These are phyloP conservation scores for Mucor circinelloides DNA, from an alignment of 371 early-diverging fungal genomes.

Conservation along the genomic window DNA sequence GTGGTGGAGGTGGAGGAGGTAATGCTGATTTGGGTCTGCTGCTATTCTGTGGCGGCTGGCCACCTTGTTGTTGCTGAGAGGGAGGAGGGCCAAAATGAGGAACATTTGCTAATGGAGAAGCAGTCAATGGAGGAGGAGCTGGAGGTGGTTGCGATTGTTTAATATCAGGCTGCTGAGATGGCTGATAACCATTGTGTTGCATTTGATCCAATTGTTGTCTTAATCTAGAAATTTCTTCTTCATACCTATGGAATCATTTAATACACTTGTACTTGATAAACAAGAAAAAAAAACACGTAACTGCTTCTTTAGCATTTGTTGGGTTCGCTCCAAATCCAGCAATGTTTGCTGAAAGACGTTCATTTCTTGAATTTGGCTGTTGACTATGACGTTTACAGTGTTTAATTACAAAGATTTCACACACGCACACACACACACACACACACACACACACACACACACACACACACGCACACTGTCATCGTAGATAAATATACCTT, in stretches of 20 bases:
- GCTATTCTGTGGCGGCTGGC: background rate
- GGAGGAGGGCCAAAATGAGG: constrained; percentile 15
- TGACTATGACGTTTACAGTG: constrained; percentile 41
- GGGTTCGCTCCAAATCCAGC: constrained; percentile 80
- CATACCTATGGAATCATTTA: constrained; percentile 34
- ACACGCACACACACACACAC: background rate
- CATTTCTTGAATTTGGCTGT: constrained; percentile 80
- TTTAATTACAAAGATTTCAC: background rate
- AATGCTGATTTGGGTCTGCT: constrained; percentile 1
- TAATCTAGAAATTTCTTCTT: constrained; percentile 51
- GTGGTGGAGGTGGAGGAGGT: background rate
- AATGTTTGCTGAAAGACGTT: constrained; percentile 75
- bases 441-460: too few relatives aligned
- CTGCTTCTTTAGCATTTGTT: constrained; percentile 75
- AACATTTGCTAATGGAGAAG: constrained; percentile 2
- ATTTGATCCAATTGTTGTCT: constrained; percentile 50
- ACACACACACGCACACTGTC: background rate
- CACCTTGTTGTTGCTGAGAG: background rate
- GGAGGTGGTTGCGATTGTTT: constrained; percentile 1
- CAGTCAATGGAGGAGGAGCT: constrained; percentile 4
- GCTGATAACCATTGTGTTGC: constrained; percentile 10
- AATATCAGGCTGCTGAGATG: constrained; percentile 14
- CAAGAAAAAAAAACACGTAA: constrained; percentile 28
- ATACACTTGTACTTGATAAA: background rate
- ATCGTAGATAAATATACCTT: background rate